phyloP scores from a whole-genome alignment of 345 rosid species.

The Dipteronia dyeriana region DNA sequence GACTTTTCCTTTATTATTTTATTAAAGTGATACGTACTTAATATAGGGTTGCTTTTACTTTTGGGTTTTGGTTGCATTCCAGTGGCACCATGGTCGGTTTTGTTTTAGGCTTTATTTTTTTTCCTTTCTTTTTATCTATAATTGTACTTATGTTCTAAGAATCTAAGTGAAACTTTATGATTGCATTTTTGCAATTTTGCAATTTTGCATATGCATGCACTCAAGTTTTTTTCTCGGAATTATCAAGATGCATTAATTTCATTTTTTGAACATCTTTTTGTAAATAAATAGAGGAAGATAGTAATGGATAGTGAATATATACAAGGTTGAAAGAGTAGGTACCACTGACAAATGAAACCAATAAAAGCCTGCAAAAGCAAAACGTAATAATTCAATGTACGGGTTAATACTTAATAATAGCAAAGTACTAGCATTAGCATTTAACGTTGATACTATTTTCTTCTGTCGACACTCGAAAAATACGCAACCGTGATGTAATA shows the following conservation, averaged over 20 bases:
- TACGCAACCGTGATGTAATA: not conserved
- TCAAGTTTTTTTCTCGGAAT: no score
- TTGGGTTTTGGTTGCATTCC: not conserved
- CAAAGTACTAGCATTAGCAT: not conserved
- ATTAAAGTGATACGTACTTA: not conserved
- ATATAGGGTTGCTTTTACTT: not conserved
- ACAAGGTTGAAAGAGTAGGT: not conserved
- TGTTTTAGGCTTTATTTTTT: no score
- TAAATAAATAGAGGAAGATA: not conserved
- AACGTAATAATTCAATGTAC: not conserved
- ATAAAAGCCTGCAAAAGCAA: not conserved
- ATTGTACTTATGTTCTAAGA: no score
- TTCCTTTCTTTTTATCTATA: no score
- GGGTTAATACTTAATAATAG: no score
- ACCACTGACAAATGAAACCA: not conserved
- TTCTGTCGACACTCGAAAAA: not conserved
- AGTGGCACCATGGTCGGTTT: no score
- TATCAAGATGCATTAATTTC: not conserved
- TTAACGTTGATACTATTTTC: not conserved
- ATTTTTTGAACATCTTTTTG: no score
- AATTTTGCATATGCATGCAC: no score
- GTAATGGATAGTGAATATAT: no score
- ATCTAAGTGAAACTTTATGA: no score
- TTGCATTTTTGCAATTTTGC: no score
- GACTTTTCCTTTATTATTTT: not conserved